Base-by-base conservation (phyloP, 148 eudicot species). In the Chenopodium album region DNA sequence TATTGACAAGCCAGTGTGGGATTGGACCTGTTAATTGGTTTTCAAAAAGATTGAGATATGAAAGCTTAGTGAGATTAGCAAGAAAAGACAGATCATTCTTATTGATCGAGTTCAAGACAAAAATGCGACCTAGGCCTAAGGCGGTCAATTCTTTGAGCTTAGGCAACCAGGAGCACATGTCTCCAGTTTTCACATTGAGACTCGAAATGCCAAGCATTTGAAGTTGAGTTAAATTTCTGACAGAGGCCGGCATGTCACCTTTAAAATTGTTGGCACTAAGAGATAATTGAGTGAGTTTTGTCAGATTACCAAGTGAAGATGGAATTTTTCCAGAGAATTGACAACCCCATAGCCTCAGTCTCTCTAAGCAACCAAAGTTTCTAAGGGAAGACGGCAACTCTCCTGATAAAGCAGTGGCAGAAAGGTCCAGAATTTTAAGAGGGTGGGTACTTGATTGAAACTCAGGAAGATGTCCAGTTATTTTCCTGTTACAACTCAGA, bases 351-450 rank as follows among this genome's bases (percentile, higher is more conserved):
- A 34, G 37, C 2, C 37, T 41, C 0, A 77, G 79, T 20, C n/a
- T 8, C 34, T 19, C 9, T 29, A 79, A 70, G 41, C 2, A 11
- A 17, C 65, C 66, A 16, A 79, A 63, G 16, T 70, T 52, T 23
- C 87, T 88, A 32, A 87, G 83, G 22, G 85, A 85, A 78, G 80
- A 44, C 1, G 89, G 88, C 7, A 89, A 12, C 31, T 44, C 56
- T 54, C 89, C 89, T 0, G 79, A 77, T 23, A 88, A 80, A 26
- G 22, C 56, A 12, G 89, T 89, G 1, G 1, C 1, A 1, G 12
- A 0, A 14, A 87, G 78, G 0, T 3, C 6, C 17, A 89, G 20
- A 1, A 0, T 6, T 68, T 22, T n/a, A 10, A 87, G 84, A 12
- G 81, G 65, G 63, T 1, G 69, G 31, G 44, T 78, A 1, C 23